Conservation (phyloP, 2,329 filamentous ascomycete species). For the Phoma sp. region DNA sequence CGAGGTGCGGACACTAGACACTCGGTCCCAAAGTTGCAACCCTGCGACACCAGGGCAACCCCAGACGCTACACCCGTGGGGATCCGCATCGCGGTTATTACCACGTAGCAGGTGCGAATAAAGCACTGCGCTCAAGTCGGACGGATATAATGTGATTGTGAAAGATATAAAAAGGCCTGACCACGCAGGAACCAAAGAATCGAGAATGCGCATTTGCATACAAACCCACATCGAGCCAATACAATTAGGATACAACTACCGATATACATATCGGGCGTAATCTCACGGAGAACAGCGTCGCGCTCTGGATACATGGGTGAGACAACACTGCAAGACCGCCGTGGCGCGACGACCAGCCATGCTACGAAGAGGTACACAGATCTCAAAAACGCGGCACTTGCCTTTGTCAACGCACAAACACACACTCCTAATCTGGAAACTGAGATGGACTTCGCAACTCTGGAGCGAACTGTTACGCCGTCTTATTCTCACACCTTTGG, state of each 20-base stretch:
- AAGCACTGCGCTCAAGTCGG: no score
- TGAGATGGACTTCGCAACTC: background rate
- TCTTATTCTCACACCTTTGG: constrained; percentile 2
- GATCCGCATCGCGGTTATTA: background rate
- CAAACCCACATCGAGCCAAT: no score
- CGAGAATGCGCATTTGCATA: no score
- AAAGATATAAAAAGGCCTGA: no score
- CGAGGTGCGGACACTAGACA: constrained; percentile 13
- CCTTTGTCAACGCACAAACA: background rate
- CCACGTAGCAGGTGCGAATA: background rate
- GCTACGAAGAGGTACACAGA: background rate
- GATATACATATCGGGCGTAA: no score
- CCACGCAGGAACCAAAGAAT: no score
- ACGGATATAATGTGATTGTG: background rate
- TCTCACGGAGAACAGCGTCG: no score
- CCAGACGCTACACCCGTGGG: constrained; percentile 3
- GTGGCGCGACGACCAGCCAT: background rate
- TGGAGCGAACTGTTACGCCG: background rate
- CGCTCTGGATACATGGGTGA: background rate
- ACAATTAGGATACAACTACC: background rate
- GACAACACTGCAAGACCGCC: background rate
- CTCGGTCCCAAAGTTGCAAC: constrained; percentile 15
- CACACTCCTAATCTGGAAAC: background rate
- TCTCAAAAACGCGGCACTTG: background rate
- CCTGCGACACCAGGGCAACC: constrained; percentile 5